Percentiles rank a stretch among this genome's conserved stretches.
Conservation (phyloP, 1,284 basidiomycete genomes). For the Boletellus dicymbophilus region DNA sequence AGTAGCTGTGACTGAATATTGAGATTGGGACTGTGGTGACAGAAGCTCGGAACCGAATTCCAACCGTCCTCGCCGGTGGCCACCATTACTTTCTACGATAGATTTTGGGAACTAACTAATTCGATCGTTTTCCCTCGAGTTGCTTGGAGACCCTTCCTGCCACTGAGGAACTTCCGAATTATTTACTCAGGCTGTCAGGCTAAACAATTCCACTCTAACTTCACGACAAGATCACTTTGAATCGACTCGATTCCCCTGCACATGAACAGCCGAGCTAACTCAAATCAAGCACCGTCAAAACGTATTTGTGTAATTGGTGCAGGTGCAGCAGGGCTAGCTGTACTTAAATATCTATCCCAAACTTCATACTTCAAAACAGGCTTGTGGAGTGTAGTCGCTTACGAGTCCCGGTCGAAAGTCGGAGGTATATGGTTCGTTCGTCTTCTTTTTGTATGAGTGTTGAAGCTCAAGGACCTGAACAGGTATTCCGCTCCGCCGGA, state of each 20-base stretch:
- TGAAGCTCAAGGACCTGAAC: slow-evolving; percentile 4
- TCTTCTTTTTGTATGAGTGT: background rate
- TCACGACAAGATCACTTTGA: background rate
- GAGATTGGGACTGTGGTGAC: too few species aligned
- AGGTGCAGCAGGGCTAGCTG: slow-evolving; percentile 67
- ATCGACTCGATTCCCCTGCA: too few species aligned
- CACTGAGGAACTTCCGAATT: too few species aligned
- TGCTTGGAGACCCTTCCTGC: too few species aligned
- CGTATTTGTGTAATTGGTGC: slow-evolving; percentile 69
- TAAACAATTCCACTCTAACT: too few species aligned
- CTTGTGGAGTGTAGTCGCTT: slow-evolving; percentile 56
- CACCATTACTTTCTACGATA: too few species aligned
- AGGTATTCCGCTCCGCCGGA: slow-evolving; percentile 59
- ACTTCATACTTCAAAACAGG: slow-evolving; percentile 55
- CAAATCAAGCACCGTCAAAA: slow-evolving; percentile 25
- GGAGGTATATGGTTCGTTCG: slow-evolving; percentile 70
- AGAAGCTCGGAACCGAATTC: too few species aligned
- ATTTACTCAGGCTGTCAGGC: too few species aligned
- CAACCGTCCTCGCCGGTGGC: too few species aligned
- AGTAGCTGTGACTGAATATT: too few species aligned
- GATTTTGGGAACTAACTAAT: too few species aligned
- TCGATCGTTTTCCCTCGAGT: too few species aligned
- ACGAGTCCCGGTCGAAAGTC: slow-evolving; percentile 62
- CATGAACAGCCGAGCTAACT: slow-evolving; percentile 12
- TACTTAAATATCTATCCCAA: slow-evolving; percentile 63